Evolutionary conservation across 345 rosid genomes (phyloP).

Genomic region (Ceriops decandra): DNA sequence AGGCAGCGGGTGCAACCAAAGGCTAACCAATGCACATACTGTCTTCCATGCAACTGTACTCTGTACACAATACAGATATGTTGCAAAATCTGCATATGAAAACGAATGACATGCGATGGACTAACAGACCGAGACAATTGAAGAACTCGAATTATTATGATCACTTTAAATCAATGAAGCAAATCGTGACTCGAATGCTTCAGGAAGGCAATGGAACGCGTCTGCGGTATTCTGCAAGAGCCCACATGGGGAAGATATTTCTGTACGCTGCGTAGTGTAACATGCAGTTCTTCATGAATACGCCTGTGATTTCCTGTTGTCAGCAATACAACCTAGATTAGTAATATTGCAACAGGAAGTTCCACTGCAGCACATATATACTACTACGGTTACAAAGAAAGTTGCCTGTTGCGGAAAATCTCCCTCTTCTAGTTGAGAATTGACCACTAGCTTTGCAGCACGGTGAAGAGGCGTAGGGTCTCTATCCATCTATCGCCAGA

Average conservation of each 20-base stretch:
- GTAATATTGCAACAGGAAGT: background rate
- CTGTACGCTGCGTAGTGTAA: conserved; percentile 13
- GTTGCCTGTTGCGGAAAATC: conserved; percentile 37
- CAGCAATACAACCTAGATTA: background rate
- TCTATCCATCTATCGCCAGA: conserved; percentile 18
- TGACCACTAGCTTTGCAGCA: conserved; percentile 29
- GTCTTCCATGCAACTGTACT: too few relatives aligned
- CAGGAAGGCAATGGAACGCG: conserved; percentile 1
- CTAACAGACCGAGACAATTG: too few relatives aligned
- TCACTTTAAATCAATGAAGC: too few relatives aligned
- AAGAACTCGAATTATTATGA: too few relatives aligned
- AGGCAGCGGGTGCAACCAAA: too few relatives aligned
- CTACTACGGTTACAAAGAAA: background rate
- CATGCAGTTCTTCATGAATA: conserved; percentile 17
- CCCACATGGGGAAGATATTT: conserved; percentile 20
- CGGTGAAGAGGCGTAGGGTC: conserved; percentile 34
- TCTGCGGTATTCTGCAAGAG: conserved; percentile 11
- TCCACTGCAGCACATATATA: too few relatives aligned
- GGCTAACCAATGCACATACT: too few relatives aligned
- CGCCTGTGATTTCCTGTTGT: conserved; percentile 10
- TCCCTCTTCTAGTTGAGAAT: conserved; percentile 31
- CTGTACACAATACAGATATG: too few relatives aligned
- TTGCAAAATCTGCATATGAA: too few relatives aligned
- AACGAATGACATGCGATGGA: too few relatives aligned
- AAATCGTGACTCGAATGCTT: too few relatives aligned